phyloP scores from a whole-genome alignment of 1,139 yeast genomes.

The Scheffersomyces cryptocercus region DNA sequence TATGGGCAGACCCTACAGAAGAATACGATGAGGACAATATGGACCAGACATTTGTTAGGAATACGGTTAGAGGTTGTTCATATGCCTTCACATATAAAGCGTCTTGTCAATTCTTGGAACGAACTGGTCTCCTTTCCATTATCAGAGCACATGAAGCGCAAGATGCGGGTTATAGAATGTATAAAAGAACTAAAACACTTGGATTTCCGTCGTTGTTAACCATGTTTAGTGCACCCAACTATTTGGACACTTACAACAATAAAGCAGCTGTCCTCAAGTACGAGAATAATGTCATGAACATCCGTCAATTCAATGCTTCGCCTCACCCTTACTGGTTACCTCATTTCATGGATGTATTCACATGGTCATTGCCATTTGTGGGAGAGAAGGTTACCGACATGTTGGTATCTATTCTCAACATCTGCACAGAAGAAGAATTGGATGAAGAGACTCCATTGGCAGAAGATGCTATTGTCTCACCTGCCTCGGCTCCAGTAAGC shows the following conservation, averaged over 20 bases:
- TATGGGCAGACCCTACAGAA: slow-evolving; percentile 96
- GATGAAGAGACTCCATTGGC: slow-evolving; percentile 66
- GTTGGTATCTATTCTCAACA: slow-evolving; percentile 85
- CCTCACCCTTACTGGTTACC: slow-evolving; percentile 99
- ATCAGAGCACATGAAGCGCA: slow-evolving; percentile 98
- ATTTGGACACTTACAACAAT: slow-evolving; percentile 88
- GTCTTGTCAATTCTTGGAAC: slow-evolving; percentile 75
- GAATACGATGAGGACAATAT: slow-evolving; percentile 73
- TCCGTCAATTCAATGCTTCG: slow-evolving; percentile 87
- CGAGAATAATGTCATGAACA: slow-evolving; percentile 91
- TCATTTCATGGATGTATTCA: slow-evolving; percentile 94
- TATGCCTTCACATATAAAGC: slow-evolving; percentile 88
- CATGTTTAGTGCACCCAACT: slow-evolving; percentile 94
- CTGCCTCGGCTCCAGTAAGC: slow-evolving; percentile 10
- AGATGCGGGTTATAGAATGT: slow-evolving; percentile 96
- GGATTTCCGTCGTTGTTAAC: slow-evolving; percentile 95
- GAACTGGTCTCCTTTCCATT: slow-evolving; percentile 76
- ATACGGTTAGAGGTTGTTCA: slow-evolving; percentile 89
- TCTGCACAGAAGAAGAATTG: slow-evolving; percentile 93
- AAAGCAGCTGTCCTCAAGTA: slow-evolving; percentile 94
- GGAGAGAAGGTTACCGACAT: slow-evolving; percentile 97
- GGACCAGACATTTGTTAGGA: slow-evolving; percentile 57
- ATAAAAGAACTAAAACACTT: slow-evolving; percentile 78
- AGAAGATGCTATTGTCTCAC: slow-evolving; percentile 15
- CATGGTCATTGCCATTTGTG: slow-evolving; percentile 97